Percentiles rank a stretch among this genome's conserved stretches.
phyloP scores from a whole-genome alignment of 352 stramenopile genomes.

The Phytopythium montanum region DNA sequence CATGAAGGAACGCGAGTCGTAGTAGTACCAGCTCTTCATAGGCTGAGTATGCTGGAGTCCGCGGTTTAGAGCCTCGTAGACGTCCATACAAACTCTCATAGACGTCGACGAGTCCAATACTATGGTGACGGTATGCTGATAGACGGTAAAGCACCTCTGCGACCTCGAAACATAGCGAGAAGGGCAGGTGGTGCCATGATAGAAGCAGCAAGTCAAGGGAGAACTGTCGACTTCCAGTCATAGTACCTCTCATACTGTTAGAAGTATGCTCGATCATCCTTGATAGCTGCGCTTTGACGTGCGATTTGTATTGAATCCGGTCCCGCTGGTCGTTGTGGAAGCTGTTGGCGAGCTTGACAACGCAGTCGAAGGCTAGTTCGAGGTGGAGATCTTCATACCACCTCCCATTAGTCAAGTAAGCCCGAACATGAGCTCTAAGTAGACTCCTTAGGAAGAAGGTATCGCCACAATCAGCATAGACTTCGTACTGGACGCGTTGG shows the following conservation, averaged over 20 bases:
- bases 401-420: slow-evolving; percentile 23
- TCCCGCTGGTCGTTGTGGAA: slow-evolving; percentile 23
- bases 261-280: neutral
- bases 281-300: neutral
- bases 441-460: slow-evolving; percentile 52
- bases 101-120: slow-evolving; percentile 30
- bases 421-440: slow-evolving; percentile 43
- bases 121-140: slow-evolving; percentile 4
- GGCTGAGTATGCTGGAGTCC: slow-evolving; percentile 22
- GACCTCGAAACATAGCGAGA: slow-evolving; percentile 59
- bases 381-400: slow-evolving; percentile 38
- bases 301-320: neutral
- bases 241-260: neutral
- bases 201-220: slow-evolving; percentile 30
- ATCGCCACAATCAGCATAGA: slow-evolving; percentile 33
- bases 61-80: slow-evolving; percentile 28
- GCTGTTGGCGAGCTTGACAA: slow-evolving; percentile 29
- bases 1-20: slow-evolving; percentile 52
- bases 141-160: slow-evolving; percentile 51
- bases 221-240: neutral
- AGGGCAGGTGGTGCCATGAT: slow-evolving; percentile 55
- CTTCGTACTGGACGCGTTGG: slow-evolving; percentile 46
- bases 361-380: slow-evolving; percentile 20
- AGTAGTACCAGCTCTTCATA: slow-evolving; percentile 57
- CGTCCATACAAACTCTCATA: slow-evolving; percentile 57